Conservation (phyloP, 169 alveolate genomes). For the Amoebophrya sp. region DNA sequence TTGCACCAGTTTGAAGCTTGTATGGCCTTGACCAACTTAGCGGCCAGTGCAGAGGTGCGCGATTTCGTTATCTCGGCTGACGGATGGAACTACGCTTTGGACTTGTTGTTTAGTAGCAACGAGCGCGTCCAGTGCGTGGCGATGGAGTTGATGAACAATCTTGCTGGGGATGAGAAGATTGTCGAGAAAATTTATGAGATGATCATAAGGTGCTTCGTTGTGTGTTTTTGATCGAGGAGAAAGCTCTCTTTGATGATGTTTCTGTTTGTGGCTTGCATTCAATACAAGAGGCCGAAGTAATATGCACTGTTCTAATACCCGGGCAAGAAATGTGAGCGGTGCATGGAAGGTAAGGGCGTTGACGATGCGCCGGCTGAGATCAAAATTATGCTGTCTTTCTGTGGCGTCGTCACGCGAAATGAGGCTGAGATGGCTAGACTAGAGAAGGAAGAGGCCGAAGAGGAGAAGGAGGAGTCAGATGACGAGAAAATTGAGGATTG, state of each 20-base stretch:
- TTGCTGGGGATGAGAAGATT: not conserved
- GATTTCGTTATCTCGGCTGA: not conserved
- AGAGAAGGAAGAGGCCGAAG: not conserved
- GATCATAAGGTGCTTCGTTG: no score
- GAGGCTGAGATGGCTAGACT: not conserved
- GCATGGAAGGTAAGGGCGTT: not conserved
- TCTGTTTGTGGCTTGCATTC: no score
- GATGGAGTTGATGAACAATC: not conserved
- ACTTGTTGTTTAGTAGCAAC: not conserved
- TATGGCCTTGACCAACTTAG: not conserved
- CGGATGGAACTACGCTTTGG: not conserved
- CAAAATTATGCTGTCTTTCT: not conserved
- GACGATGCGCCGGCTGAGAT: conserved; percentile 24
- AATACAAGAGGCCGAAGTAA: no score
- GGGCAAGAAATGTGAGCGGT: not conserved
- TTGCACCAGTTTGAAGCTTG: not conserved
- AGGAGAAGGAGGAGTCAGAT: not conserved
- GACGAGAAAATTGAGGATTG: not conserved
- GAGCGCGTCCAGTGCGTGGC: conserved; percentile 16
- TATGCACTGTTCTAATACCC: no score
- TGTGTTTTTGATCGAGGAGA: no score
- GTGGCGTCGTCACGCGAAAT: not conserved
- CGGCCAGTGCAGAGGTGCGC: not conserved
- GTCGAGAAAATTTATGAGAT: no score
- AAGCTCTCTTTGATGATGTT: no score